Conservation (phyloP, 1,139 yeast species). For the Geotrichum restrictum region DNA sequence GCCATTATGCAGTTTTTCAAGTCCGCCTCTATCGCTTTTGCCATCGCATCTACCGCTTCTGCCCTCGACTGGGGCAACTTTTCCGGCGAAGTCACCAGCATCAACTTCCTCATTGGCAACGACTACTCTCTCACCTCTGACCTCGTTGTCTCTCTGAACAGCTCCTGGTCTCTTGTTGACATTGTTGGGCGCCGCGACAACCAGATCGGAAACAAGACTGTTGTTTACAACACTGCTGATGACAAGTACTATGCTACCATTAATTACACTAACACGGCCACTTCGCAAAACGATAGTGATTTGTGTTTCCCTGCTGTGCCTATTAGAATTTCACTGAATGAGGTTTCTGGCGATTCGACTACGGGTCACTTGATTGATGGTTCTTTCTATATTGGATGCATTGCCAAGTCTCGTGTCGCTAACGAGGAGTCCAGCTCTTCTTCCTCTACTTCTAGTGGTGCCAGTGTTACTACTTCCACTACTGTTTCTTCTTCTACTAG, state of each 20-base stretch:
- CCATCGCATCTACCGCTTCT: conserved; percentile 11
- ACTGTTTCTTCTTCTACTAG: background rate
- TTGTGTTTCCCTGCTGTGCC: conserved; percentile 22
- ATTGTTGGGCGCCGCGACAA: conserved; percentile 18
- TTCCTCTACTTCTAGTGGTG: background rate
- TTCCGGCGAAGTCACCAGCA: conserved; percentile 19
- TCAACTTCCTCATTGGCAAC: conserved; percentile 14
- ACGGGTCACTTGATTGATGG: conserved; percentile 19
- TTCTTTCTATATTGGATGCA: conserved; percentile 20
- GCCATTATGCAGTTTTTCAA: conserved; percentile 3
- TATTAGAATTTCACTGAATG: conserved; percentile 17
- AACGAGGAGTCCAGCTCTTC: background rate
- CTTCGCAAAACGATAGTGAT: conserved; percentile 4
- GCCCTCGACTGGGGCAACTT: conserved; percentile 22
- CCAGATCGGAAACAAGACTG: conserved; percentile 20
- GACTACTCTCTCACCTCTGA: conserved; percentile 19
- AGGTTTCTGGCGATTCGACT: conserved; percentile 3
- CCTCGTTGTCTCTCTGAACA: conserved; percentile 14
- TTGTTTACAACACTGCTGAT: conserved; percentile 21
- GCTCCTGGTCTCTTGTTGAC: conserved; percentile 21
- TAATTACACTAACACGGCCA: conserved; percentile 20
- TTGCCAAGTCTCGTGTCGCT: conserved; percentile 17
- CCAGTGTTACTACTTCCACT: conserved; percentile 6
- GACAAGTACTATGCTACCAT: conserved; percentile 20
- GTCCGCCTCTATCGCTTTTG: conserved; percentile 8